These are phyloP conservation scores for Kwoniella mangroviensis DNA, from an alignment of 768 basidiomycete genomes.

Conservation along the genomic window DNA sequence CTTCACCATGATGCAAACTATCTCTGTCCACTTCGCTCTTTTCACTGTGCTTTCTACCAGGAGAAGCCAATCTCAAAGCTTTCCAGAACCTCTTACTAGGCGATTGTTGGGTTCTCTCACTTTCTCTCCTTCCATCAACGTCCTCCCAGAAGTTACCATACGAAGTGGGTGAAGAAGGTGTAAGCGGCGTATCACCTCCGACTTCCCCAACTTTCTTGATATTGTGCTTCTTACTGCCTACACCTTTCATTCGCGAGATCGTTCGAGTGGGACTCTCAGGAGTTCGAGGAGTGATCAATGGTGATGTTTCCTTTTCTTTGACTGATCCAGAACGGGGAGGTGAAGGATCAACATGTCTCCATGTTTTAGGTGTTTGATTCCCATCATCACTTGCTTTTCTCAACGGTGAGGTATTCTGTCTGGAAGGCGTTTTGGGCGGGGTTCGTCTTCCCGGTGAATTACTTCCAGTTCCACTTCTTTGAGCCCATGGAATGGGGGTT, in stretches of 20 bases:
- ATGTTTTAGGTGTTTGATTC: slow-evolving; percentile 9
- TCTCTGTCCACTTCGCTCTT: not conserved
- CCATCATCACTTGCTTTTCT: too few species aligned
- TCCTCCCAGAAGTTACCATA: not conserved
- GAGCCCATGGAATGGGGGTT: slow-evolving; percentile 21
- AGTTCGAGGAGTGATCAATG: slow-evolving; percentile 1
- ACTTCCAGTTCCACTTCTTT: slow-evolving; percentile 2
- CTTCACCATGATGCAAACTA: not conserved
- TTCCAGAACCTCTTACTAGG: slow-evolving; percentile 5
- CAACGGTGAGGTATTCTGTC: not conserved
- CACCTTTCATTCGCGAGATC: not conserved
- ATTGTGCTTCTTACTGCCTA: not conserved
- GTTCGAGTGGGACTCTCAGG: slow-evolving; percentile 8
- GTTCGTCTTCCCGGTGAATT: slow-evolving; percentile 2
- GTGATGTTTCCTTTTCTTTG: not conserved
- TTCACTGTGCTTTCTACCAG: not conserved
- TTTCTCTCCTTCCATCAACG: not conserved
- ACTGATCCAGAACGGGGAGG: slow-evolving; percentile 1
- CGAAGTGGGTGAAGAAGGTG: slow-evolving; percentile 3
- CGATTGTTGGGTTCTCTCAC: not conserved
- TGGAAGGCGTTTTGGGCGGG: slow-evolving; percentile 10
- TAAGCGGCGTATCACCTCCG: not conserved
- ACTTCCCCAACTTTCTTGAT: not conserved
- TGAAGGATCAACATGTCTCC: slow-evolving; percentile 7
- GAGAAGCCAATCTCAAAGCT: not conserved